phyloP scores from a whole-genome alignment of 805 yeast genomes.

The Torulaspora maleeae region DNA sequence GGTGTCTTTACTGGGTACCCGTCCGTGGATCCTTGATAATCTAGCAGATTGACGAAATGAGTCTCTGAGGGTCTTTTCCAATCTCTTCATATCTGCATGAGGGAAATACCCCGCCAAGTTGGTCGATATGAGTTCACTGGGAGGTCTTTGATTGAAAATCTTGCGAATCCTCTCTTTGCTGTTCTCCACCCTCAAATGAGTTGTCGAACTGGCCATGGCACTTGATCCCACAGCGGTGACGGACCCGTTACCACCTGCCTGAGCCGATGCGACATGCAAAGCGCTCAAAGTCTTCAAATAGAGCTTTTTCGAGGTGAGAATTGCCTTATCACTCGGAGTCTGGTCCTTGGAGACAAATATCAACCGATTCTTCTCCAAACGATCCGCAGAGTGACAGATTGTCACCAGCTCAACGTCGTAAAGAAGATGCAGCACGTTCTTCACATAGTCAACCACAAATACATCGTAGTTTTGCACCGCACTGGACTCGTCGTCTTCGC shows the following conservation, averaged over 20 bases:
- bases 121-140: conserved; percentile 84
- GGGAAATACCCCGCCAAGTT: conserved; percentile 92
- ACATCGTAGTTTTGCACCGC: conserved; percentile 48
- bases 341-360: conserved; percentile 63
- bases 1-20: conserved; percentile 37
- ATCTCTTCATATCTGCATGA: conserved; percentile 60
- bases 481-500: conserved; percentile 28
- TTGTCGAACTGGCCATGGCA: conserved; percentile 23
- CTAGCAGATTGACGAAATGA: conserved; percentile 77
- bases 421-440: conserved; percentile 43
- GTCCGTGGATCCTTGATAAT: conserved; percentile 31
- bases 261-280: conserved; percentile 15
- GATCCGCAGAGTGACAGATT: conserved; percentile 69
- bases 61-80: conserved; percentile 76
- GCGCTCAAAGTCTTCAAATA: conserved; percentile 31
- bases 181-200: conserved; percentile 26
- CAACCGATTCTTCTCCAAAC: conserved; percentile 62
- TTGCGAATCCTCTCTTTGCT: conserved; percentile 34
- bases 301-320: conserved; percentile 50
- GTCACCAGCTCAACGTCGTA: conserved; percentile 79
- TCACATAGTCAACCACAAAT: conserved; percentile 48
- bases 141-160: conserved; percentile 85
- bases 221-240: neutral
- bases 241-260: conserved; percentile 1
- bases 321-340: conserved; percentile 57